Percentiles rank a stretch among this genome's conserved stretches.
Conservation (phyloP, 805 yeast genomes). For the Candida odintsovae region DNA sequence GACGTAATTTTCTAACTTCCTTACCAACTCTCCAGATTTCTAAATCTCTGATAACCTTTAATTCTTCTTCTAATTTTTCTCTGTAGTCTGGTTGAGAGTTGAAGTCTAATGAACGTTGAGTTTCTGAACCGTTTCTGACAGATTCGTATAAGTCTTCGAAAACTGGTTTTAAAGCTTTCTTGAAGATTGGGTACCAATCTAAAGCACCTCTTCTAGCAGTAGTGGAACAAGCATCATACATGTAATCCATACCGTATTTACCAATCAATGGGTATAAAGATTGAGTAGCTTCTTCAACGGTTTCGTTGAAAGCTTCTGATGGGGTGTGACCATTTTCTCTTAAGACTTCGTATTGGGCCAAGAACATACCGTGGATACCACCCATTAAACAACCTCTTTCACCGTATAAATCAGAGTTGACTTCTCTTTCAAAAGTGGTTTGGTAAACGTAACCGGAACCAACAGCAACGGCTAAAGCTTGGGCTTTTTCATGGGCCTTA, state of each 20-base stretch:
- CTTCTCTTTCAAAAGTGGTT: constrained; percentile 99
- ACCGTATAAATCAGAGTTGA: constrained; percentile 98
- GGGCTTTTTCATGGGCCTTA: constrained; percentile 98
- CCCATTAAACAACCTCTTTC: constrained; percentile 99
- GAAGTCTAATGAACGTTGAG: constrained; percentile 96
- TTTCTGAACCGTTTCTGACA: constrained; percentile 94
- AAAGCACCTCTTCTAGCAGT: constrained; percentile 99
- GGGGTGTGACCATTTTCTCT: constrained; percentile 99
- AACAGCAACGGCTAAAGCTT: constrained; percentile 97
- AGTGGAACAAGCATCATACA: constrained; percentile 99
- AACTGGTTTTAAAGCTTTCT: constrained; percentile 97
- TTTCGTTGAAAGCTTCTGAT: constrained; percentile 99
- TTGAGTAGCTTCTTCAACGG: constrained; percentile 99
- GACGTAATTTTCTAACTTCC: constrained; percentile 99
- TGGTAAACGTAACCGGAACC: constrained; percentile 99
- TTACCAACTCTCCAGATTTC: constrained; percentile 99
- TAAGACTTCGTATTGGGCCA: constrained; percentile 99
- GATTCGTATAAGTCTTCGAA: constrained; percentile 94
- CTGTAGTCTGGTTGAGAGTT: constrained; percentile 98
- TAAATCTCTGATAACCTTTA: constrained; percentile 89
- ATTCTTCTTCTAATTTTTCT: constrained; percentile 90
- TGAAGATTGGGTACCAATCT: constrained; percentile 99
- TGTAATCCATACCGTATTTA: constrained; percentile 99
- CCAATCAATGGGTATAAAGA: constrained; percentile 98
- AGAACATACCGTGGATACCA: constrained; percentile 99